These are phyloP conservation scores for Daldinia sp. DNA, from an alignment of 2,329 filamentous ascomycete genomes.

Conservation along the genomic window DNA sequence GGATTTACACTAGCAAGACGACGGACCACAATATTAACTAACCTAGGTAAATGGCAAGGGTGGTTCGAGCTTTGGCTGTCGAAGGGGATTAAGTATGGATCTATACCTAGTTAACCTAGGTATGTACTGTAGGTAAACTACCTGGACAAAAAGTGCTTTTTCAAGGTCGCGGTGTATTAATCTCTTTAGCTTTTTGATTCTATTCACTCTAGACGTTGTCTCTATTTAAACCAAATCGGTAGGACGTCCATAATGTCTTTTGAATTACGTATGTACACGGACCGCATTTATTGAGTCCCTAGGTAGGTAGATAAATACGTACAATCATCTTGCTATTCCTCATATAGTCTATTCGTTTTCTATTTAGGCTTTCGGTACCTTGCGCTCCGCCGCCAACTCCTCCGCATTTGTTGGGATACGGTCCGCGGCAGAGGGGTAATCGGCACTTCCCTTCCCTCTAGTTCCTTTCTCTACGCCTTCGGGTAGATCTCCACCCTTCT, in stretches of 20 bases:
- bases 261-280: background rate
- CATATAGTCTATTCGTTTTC: background rate
- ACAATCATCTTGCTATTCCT: background rate
- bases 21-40: no score
- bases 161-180: no score
- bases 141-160: no score
- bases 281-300: background rate
- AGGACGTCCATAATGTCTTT: background rate
- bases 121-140: no score
- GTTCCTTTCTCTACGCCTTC: constrained; percentile 44
- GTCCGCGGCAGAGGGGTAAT: constrained; percentile 42
- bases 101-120: no score
- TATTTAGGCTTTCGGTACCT: constrained; percentile 23
- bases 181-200: no score
- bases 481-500: constrained; percentile 45
- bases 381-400: constrained; percentile 39
- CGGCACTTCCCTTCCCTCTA: constrained; percentile 37
- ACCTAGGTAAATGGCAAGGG: no score
- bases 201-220: no score
- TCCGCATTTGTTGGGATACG: constrained; percentile 40
- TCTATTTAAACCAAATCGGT: background rate
- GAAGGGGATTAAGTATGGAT: no score
- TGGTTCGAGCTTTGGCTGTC: no score
- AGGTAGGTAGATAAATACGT: background rate
- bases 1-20: no score